Percentiles rank a stretch among this genome's conserved stretches.
Conservation (phyloP, 2,329 filamentous ascomycete species). For the Hortaea werneckii region DNA sequence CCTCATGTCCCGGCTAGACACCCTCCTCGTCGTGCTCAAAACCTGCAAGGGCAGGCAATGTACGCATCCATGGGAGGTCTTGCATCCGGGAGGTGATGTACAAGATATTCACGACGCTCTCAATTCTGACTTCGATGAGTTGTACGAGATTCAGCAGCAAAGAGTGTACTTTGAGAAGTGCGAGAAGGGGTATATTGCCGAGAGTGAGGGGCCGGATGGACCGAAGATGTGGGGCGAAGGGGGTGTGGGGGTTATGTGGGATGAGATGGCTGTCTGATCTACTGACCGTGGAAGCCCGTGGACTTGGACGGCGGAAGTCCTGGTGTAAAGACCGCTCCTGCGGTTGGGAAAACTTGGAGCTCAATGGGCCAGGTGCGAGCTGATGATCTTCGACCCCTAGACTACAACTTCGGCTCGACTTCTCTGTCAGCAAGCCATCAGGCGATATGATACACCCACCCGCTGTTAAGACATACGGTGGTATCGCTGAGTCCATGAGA, state of each 20-base stretch:
- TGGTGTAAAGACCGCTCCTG: too few relatives aligned
- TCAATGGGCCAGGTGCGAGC: too few relatives aligned
- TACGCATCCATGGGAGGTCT: constrained; percentile 20
- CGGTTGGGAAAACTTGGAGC: too few relatives aligned
- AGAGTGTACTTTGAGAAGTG: constrained; percentile 44
- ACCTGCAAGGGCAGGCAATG: constrained; percentile 24
- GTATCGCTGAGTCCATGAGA: too few relatives aligned
- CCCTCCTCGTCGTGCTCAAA: constrained; percentile 25
- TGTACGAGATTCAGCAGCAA: constrained; percentile 27
- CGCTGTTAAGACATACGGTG: too few relatives aligned
- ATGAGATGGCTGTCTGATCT: not conserved
- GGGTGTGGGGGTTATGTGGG: not conserved
- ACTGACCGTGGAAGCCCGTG: not conserved
- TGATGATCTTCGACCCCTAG: too few relatives aligned
- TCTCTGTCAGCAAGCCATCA: too few relatives aligned
- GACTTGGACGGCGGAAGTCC: too few relatives aligned
- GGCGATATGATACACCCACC: too few relatives aligned
- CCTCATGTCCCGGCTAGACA: constrained; percentile 19
- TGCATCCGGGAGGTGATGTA: constrained; percentile 23
- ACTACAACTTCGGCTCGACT: too few relatives aligned
- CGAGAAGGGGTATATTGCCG: constrained; percentile 45
- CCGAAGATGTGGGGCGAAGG: constrained; percentile 3
- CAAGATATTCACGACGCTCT: constrained; percentile 19
- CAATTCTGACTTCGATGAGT: constrained; percentile 17
- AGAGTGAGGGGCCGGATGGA: constrained; percentile 42